Evolutionary conservation across 257 asterid genomes (phyloP).

Genomic region (Solanum arcanum): DNA sequence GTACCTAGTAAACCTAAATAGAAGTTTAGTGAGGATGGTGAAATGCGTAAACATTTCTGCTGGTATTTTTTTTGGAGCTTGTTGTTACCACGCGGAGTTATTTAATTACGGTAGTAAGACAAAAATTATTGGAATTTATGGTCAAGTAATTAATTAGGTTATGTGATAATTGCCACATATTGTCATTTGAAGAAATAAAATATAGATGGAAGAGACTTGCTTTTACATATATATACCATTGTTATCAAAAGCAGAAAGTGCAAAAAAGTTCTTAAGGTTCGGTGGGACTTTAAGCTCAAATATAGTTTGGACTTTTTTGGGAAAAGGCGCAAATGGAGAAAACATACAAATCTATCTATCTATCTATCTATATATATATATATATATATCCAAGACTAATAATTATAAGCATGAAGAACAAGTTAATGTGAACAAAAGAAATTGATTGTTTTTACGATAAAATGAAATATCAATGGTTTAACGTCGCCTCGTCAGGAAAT

Average conservation of each 20-base stretch:
- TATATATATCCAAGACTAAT: not conserved
- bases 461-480: not conserved
- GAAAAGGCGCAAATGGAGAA: not conserved
- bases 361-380: no score
- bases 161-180: not conserved
- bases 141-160: not conserved
- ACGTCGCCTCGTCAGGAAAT: not conserved
- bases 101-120: not conserved
- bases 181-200: not conserved
- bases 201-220: not conserved
- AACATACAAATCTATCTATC: no score
- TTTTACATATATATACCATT: not conserved
- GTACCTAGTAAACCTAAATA: not conserved
- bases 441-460: not conserved
- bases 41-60: not conserved
- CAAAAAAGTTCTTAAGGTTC: not conserved
- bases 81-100: not conserved
- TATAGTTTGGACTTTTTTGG: not conserved
- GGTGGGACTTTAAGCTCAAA: not conserved
- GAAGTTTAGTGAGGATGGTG: not conserved
- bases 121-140: not conserved
- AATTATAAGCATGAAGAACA: not conserved
- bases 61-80: not conserved
- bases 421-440: not conserved
- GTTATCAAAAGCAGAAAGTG: not conserved